Base-by-base conservation (phyloP, 495 filamentous ascomycete genomes). In the Penicillium robsamsonii region DNA sequence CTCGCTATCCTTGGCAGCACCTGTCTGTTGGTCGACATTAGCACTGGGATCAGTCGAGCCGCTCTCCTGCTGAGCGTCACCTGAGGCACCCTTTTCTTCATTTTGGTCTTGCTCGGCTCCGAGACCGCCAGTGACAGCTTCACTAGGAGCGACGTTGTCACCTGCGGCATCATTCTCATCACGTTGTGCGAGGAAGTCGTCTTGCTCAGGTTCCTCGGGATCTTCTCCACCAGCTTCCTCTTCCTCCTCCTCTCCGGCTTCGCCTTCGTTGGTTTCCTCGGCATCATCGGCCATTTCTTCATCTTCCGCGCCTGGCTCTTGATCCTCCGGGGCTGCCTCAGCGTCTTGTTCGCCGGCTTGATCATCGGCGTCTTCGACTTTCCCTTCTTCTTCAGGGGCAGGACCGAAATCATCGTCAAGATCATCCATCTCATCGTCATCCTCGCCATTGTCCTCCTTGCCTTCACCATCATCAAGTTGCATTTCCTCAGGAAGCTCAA, bases 351-450 rank as follows among this genome's bases (percentile, higher is more conserved):
- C 73, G 8, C 66, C 68, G 31, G 63, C 56, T 17, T 70, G 50
- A 38, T 73, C 65, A 40, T 73, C 73, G 38, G 66, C 65, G 27
- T 77, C 64, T 47, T 73, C 63, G 8, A 17, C 58, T 66, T 77
- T 67, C 15, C 70, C 60, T 25, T 75, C 70, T 12, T 77, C 76
- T 31, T 68, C 71, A 25, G 79, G 75, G 25, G 81, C 70, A 56
- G 87, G 83, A 22, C 86, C 86, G 55, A 87, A 79, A 50, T 92
- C 85, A 72, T 71, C 72, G 33, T 54, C 52, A 46, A 91, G 82
- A 56, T 90, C 87, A 46, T 91, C 90, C 48, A 90, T 84, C 44
- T 87, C 87, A 53, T 87, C 84, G 56, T 84, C 81, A 46, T 87
- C 87, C 51, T 81, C 80, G 20, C 80, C 82, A 33, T 81, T 82